phyloP scores from a whole-genome alignment of 768 basidiomycete species.

The Lentinula detonsa region DNA sequence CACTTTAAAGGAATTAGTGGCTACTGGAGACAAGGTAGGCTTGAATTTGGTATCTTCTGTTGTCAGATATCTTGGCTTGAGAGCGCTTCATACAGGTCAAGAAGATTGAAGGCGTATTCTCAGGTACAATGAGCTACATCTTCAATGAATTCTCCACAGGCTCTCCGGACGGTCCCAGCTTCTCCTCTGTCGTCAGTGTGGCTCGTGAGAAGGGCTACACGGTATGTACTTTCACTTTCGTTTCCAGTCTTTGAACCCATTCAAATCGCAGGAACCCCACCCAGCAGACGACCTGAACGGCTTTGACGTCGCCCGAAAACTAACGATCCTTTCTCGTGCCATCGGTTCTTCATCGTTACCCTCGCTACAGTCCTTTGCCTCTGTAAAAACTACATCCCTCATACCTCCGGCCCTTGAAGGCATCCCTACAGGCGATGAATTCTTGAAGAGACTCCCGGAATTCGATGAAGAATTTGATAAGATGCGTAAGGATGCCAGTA shows the following conservation, averaged over 20 bases:
- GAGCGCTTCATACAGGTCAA: constrained; percentile 39
- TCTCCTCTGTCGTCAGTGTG: constrained; percentile 83
- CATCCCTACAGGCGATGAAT: constrained; percentile 72
- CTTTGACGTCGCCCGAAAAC: constrained; percentile 93
- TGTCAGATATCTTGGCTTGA: background rate
- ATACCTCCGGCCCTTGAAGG: constrained; percentile 72
- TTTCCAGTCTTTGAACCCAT: background rate
- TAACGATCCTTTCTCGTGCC: constrained; percentile 89
- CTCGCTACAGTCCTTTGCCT: constrained; percentile 71
- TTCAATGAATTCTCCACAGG: constrained; percentile 92
- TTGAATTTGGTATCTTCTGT: constrained; percentile 9
- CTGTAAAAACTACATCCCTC: constrained; percentile 79
- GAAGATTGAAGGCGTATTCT: constrained; percentile 97
- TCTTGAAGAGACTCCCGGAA: constrained; percentile 71
- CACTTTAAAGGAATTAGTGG: constrained; percentile 87
- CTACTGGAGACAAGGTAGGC: constrained; percentile 83
- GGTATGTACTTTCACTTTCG: constrained; percentile 31
- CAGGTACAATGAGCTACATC: constrained; percentile 97
- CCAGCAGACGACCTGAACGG: constrained; percentile 96
- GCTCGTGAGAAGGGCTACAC: constrained; percentile 96
- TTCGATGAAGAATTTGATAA: constrained; percentile 77
- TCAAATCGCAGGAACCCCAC: constrained; percentile 75
- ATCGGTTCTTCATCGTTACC: constrained; percentile 46
- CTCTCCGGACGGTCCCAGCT: constrained; percentile 59
- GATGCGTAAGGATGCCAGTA: constrained; percentile 71